Evolutionary conservation across 2,329 filamentous ascomycete genomes (phyloP).

Genomic region (Arthrobotrys megalospora): DNA sequence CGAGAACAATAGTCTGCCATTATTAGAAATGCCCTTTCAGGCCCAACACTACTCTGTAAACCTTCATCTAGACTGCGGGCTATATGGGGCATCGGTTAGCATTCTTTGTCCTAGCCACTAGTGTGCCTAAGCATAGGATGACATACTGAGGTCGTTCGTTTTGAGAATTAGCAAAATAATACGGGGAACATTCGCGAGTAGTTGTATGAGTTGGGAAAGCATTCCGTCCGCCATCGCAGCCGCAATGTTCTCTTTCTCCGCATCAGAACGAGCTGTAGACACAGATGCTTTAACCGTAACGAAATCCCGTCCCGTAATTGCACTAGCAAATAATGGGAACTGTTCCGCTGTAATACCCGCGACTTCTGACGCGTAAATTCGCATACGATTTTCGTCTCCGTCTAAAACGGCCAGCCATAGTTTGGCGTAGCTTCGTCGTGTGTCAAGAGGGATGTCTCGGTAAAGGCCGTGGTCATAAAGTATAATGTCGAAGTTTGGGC

Average conservation of each 20-base stretch:
- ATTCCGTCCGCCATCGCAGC: constrained; percentile 88
- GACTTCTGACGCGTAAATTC: constrained; percentile 87
- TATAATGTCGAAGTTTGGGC: constrained; percentile 91
- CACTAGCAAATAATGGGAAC: constrained; percentile 94
- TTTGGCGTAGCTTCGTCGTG: constrained; percentile 91
- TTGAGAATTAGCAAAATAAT: constrained; percentile 97
- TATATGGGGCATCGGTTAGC: background rate
- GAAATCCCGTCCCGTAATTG: constrained; percentile 95
- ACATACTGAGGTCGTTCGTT: constrained; percentile 86
- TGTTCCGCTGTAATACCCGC: constrained; percentile 89
- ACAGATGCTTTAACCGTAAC: constrained; percentile 78
- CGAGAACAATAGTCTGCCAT: constrained; percentile 78
- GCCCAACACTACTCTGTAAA: constrained; percentile 80
- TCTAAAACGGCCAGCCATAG: constrained; percentile 98
- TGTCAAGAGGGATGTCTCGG: constrained; percentile 84
- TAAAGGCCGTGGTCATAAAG: constrained; percentile 98
- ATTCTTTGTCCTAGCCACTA: background rate
- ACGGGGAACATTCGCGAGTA: constrained; percentile 88
- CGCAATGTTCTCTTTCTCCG: constrained; percentile 90
- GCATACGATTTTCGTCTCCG: constrained; percentile 87
- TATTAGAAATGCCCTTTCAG: constrained; percentile 78
- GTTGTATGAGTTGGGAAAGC: constrained; percentile 86
- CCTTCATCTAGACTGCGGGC: constrained; percentile 91
- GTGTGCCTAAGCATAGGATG: constrained; percentile 61
- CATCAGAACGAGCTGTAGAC: constrained; percentile 75